Conservation (phyloP, 352 stramenopile genomes). For the Thalassiosira livingstoniorum region DNA sequence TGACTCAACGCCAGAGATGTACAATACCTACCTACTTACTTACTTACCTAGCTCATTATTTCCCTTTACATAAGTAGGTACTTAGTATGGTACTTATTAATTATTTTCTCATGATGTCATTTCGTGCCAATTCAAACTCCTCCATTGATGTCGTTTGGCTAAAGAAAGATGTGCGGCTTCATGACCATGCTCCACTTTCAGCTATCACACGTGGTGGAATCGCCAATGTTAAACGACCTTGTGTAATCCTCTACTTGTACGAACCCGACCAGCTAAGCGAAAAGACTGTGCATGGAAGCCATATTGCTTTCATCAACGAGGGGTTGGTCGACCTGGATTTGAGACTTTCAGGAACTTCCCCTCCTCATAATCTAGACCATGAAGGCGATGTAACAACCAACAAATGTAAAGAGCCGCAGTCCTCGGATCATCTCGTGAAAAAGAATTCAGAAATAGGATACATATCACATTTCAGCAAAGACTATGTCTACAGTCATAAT, state of each 20-base stretch:
- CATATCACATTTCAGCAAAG: not conserved
- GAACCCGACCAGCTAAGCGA: conserved; percentile 75
- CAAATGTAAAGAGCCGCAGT: too few species aligned
- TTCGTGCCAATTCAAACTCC: too few species aligned
- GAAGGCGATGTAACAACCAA: too few species aligned
- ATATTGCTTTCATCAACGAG: conserved; percentile 74
- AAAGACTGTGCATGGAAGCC: conserved; percentile 74
- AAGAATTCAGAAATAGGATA: not conserved
- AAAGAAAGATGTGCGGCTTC: conserved; percentile 71
- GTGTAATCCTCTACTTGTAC: conserved; percentile 73
- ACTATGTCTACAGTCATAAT: conserved; percentile 49
- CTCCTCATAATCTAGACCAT: not conserved
- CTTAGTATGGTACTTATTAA: too few species aligned
- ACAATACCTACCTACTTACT: too few species aligned
- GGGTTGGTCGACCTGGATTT: conserved; percentile 72
- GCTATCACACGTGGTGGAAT: conserved; percentile 26
- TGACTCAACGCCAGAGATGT: too few species aligned
- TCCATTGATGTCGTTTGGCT: conserved; percentile 78
- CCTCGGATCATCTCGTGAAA: too few species aligned
- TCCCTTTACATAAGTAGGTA: too few species aligned
- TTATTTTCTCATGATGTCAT: too few species aligned
- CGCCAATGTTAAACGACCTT: conserved; percentile 23
- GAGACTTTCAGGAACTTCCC: conserved; percentile 28
- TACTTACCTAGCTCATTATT: too few species aligned
- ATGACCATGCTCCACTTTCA: conserved; percentile 72